Evolutionary conservation across 352 stramenopile species (phyloP), one percentile per base, ranked within the genome.

Genomic region (Globisporangium polare): DNA sequence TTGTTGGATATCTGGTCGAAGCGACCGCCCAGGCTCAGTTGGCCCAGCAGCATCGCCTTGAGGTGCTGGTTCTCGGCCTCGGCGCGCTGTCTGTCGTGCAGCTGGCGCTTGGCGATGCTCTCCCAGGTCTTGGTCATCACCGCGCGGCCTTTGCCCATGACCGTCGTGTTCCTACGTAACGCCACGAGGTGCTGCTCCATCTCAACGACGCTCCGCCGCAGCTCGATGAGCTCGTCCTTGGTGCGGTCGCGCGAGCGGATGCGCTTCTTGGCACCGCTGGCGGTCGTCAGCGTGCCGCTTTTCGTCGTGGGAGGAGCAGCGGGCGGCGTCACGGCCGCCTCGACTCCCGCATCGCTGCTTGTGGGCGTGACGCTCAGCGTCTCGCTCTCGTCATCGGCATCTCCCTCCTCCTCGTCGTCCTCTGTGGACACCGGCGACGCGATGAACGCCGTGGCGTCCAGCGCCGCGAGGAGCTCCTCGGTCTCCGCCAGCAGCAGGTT

Each of bases 1-100:
- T 67, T 62, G 61, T 67, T 62, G 12, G 61, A 62, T 6, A 31
- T 58, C 31, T 67, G 53, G 18, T 67, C 45, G 3, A 67, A 57
- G 18, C 47, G 53, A 0, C 61, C 52, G 5, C 53, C 54, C 2
- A 67, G 26, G 5, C 54, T 67, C 22, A 61, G 61, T n/a, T 67
- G 61, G n/a, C 43, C 61, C 3, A 62, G 45, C 53, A 67, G 53
- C 45, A 62, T 58, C 33, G 53, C 53, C 49, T 67, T 67, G 33
- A 67, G 61, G 42, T 62, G 46, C 53, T 43, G 26, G 46, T 62
- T 62, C 45, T 67, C 61, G 18, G 39, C 27, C 53, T 67, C 61
- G 13, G 61, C 53, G 45, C 54, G 53, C 45, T 62, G 29, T 6
- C 61, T 53, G n/a, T 51, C 53, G 15, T 26, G 35, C 20, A 58